Evolutionary conservation across 2,329 filamentous ascomycete species (phyloP), one percentile per base, ranked within the genome.

Genomic region (Cladophialophora yegresii): DNA sequence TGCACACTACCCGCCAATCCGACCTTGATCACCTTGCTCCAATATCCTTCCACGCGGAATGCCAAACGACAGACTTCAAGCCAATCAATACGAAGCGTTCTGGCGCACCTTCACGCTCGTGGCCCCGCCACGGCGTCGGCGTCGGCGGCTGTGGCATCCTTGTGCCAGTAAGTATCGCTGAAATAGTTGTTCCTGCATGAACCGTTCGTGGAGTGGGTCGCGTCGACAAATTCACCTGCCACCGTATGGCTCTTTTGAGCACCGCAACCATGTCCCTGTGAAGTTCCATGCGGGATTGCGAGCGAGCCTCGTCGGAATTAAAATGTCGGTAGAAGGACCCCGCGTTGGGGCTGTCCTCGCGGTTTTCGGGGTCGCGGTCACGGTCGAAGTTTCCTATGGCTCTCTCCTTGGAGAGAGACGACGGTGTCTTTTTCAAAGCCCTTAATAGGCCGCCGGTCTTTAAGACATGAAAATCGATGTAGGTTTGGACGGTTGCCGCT

Each of bases 391-490:
- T 33, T 2, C 7, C 32, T 33, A 8, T 10, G 32, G 32, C 2
- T 33, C 32, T 4, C 32, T 33, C 32, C 32, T 10, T 10, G 43
- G 7, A 47, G 43, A 12, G 43, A 47, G 43, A 47, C 20, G 43
- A 47, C 43, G 5, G 43, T 22, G 43, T 47, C 43, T 16, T 2
- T n/a, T 47, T n/a, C 43, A 22, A 1, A 8, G 43, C 13, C 3
- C 43, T 3, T 33, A 6, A 13, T 8, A 43, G n/a, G 13, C 10
- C 4, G 12, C 10, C 13, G 26, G 12, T 54, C 53, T 3, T 32
- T 20, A 36, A 36, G 32, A 32, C 28, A 55, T 40, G n/a, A 55
- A 5, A 5, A 55, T 55, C 54, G 54, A 55, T 55, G 16, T 40
- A 55, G 23, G 54, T 36, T 8, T 36, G 32, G 8, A 55, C 3